Evolutionary conservation across 2,329 filamentous ascomycete genomes (phyloP).

Genomic region (Arthroderma sp.): DNA sequence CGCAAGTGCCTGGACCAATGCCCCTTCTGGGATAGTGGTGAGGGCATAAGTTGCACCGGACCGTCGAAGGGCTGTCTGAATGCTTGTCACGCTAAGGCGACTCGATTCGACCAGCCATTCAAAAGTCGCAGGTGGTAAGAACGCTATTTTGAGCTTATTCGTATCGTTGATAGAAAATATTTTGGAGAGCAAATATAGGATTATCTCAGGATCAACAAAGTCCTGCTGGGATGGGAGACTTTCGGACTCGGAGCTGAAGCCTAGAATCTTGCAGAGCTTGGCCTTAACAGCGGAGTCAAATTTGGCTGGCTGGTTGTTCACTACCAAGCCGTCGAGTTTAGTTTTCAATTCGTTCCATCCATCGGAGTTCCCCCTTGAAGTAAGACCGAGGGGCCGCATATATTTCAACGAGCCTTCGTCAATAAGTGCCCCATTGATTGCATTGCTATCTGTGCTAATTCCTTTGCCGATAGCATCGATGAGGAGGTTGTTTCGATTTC

Average conservation of each 20-base stretch:
- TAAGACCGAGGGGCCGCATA: conserved; percentile 20
- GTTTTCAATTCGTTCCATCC: conserved; percentile 23
- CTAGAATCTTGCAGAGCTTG: conserved; percentile 9
- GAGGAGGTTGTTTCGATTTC: conserved; percentile 27
- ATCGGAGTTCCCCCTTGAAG: conserved; percentile 19
- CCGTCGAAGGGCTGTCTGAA: conserved; percentile 27
- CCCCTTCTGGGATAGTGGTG: conserved; percentile 25
- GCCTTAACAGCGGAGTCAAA: conserved; percentile 24
- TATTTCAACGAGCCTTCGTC: conserved; percentile 19
- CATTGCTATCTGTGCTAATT: conserved; percentile 20
- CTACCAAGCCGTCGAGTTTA: conserved; percentile 17
- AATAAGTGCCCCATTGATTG: conserved; percentile 18
- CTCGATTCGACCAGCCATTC: conserved; percentile 29
- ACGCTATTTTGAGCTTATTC: conserved; percentile 18
- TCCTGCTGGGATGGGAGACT: conserved; percentile 15
- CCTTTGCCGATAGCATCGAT: conserved; percentile 32
- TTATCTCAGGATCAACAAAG: conserved; percentile 25
- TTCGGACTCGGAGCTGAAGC: conserved; percentile 17
- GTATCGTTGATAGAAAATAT: conserved; percentile 23
- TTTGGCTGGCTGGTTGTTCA: conserved; percentile 16
- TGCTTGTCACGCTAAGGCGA: conserved; percentile 25
- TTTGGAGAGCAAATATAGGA: conserved; percentile 25
- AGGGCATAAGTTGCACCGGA: conserved; percentile 22
- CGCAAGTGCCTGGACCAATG: conserved; percentile 28
- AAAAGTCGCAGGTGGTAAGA: conserved; percentile 28